Evolutionary conservation across 345 rosid species (phyloP).

Genomic region (Durio zibethinus): DNA sequence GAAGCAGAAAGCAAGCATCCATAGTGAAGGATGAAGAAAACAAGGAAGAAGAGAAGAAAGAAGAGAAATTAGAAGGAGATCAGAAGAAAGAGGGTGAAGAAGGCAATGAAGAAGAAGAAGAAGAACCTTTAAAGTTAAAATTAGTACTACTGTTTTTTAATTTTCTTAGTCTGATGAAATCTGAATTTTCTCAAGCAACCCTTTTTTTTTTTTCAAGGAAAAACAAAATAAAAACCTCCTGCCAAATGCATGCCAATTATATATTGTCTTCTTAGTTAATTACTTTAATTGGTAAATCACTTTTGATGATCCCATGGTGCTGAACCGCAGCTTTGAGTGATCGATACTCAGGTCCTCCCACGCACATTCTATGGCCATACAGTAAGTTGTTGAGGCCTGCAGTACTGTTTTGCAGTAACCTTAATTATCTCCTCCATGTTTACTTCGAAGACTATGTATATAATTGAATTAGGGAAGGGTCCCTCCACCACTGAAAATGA

Average conservation of each 20-base stretch:
- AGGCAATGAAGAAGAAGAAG: slow-evolving; percentile 18
- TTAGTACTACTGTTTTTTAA: no score
- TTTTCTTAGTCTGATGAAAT: no score
- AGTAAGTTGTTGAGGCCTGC: neutral
- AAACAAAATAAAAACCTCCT: neutral
- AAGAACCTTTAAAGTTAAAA: no score
- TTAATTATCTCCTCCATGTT: neutral
- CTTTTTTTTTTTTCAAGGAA: no score
- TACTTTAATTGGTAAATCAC: no score
- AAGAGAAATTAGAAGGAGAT: slow-evolving; percentile 28
- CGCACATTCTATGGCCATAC: neutral
- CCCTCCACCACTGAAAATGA: neutral
- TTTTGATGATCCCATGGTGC: no score
- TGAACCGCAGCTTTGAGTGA: no score
- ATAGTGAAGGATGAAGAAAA: slow-evolving; percentile 36
- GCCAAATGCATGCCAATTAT: neutral
- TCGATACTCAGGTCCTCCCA: neutral
- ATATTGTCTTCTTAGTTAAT: no score
- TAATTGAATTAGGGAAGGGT: neutral
- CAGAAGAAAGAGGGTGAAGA: slow-evolving; percentile 25
- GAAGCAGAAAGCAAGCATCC: slow-evolving; percentile 50
- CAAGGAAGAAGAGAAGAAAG: slow-evolving; percentile 38
- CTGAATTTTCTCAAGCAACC: no score
- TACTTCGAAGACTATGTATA: neutral
- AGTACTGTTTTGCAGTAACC: neutral